Percentiles rank a stretch among this genome's conserved stretches.
Conservation (phyloP, 2,329 filamentous ascomycete genomes). For the Myriosclerotinia curreyana region DNA sequence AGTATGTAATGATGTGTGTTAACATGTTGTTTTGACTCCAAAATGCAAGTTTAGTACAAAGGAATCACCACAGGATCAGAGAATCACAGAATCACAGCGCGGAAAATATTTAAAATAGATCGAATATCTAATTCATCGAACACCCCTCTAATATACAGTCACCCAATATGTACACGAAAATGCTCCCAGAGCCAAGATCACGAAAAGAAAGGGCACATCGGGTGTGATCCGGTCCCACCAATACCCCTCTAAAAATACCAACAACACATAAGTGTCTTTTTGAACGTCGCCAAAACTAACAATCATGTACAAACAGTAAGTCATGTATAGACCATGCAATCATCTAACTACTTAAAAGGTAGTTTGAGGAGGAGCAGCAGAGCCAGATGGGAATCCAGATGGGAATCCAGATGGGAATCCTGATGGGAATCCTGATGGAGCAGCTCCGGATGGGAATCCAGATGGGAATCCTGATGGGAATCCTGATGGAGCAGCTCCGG, state of each 20-base stretch:
- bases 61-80: neutral
- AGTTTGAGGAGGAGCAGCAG: neutral
- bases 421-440: no score
- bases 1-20: neutral
- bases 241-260: neutral
- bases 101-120: neutral
- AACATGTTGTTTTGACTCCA: no score
- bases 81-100: neutral
- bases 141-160: neutral
- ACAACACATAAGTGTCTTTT: neutral
- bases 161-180: conserved; percentile 13
- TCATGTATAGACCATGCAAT: conserved; percentile 1
- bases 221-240: conserved; percentile 8
- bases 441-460: neutral
- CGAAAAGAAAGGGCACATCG: conserved; percentile 13
- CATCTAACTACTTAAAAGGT: neutral
- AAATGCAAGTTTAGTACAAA: neutral
- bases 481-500: no score
- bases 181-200: conserved; percentile 9
- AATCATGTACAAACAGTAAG: neutral
- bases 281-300: conserved; percentile 4
- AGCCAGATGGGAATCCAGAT: conserved; percentile 2
- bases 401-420: neutral
- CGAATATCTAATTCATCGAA: neutral
- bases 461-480: neutral